Evolutionary conservation across 805 yeast genomes (phyloP).

Genomic region (Ogataea nakhonphanomensis): DNA sequence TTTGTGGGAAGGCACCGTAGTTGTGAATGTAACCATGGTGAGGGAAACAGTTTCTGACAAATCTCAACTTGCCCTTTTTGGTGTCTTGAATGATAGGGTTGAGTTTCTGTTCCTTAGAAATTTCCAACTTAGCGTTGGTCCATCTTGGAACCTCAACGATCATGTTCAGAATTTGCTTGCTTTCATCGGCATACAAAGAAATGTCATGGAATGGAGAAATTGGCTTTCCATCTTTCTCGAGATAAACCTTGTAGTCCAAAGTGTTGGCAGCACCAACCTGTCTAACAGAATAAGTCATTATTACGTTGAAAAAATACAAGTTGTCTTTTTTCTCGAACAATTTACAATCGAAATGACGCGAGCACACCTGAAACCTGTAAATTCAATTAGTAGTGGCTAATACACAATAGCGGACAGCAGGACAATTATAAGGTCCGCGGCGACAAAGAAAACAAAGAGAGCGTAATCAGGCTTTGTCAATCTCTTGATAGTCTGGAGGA

Average conservation of each 20-base stretch:
- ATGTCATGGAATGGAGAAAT: slow-evolving; percentile 94
- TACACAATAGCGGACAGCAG: neutral
- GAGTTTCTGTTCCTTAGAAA: slow-evolving; percentile 74
- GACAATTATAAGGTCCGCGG: slow-evolving; percentile 18
- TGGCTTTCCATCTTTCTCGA: slow-evolving; percentile 91
- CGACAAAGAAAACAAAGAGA: slow-evolving; percentile 22
- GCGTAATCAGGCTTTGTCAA: slow-evolving; percentile 17
- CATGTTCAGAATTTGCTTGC: slow-evolving; percentile 74
- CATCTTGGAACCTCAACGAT: slow-evolving; percentile 97
- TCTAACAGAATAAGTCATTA: slow-evolving; percentile 81
- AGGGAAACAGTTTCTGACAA: slow-evolving; percentile 96
- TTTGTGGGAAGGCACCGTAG: slow-evolving; percentile 98
- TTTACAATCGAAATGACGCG: neutral
- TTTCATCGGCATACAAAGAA: slow-evolving; percentile 90
- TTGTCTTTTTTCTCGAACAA: slow-evolving; percentile 8
- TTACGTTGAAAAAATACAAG: neutral
- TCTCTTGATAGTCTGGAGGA: slow-evolving; percentile 66
- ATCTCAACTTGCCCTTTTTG: slow-evolving; percentile 94
- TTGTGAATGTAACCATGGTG: slow-evolving; percentile 98
- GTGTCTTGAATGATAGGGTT: slow-evolving; percentile 97
- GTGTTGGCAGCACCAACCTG: slow-evolving; percentile 95
- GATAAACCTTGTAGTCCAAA: slow-evolving; percentile 84
- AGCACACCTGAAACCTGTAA: slow-evolving; percentile 4
- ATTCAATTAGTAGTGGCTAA: neutral
- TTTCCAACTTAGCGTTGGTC: slow-evolving; percentile 97